Base-by-base conservation (phyloP, 495 filamentous ascomycete species). In the Talaromyces thailandensis region DNA sequence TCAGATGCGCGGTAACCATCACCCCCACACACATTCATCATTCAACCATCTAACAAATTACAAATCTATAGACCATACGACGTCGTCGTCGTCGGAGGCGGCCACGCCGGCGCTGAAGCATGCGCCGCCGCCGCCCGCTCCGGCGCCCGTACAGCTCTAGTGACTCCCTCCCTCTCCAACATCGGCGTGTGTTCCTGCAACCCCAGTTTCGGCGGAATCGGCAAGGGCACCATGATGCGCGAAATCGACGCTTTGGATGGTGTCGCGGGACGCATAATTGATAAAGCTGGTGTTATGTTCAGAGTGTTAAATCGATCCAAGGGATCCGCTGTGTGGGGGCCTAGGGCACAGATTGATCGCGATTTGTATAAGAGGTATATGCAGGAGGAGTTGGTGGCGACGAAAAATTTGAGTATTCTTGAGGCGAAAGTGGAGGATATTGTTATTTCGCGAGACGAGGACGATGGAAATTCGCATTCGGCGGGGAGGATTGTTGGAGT, bases 171-270 rank as follows among this genome's bases (percentile, higher is more conserved):
- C 62, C 69, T 92, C 60, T 86, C 91, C 57, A 96, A 96, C 68
- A 88, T 98, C 28, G 94, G 94, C 37, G 89, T 93, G 23, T 98
- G 95, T 75, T 97, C 93, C 58, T 98, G 94, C 79, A 98, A 98
- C 73, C 94, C 94, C 28, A 94, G 89, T 62, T 96, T 98, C 71
- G 94, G 94, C 53, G 94, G 94, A 32, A 98, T 98, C 66, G 94
- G 94, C n/a, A 98, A 98, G 73, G 94, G 94, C 9, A 97, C 89
- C 16, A 98, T 98, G 82, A 78, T 98, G 35, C 87, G 93, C 2
- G 94, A 98, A 72, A 86, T 98, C 29, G 94, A 98, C 76, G 95
- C 94, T 0, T 82, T 98, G 66, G 94, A 98, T 71, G 94, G 94
- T 2, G 81, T 98, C 9, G 88, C 89, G 0, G 93, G 92, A 2